Evolutionary conservation across 2,329 filamentous ascomycete species (phyloP).

Genomic region (Epichloe elymi): DNA sequence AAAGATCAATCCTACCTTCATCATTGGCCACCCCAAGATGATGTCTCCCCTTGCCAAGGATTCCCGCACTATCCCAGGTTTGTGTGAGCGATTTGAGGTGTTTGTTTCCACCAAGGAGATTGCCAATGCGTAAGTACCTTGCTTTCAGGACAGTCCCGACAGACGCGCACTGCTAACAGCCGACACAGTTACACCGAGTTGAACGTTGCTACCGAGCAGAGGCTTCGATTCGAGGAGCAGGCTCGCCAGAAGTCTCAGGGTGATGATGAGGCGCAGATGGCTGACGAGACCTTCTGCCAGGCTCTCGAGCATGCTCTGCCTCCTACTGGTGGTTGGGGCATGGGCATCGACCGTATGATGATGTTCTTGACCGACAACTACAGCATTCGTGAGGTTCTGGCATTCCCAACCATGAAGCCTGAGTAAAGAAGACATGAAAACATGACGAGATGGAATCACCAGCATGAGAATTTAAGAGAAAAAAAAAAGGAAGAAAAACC

Average conservation of each 20-base stretch:
- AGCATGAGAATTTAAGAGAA: neutral
- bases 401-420: constrained; percentile 95
- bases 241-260: constrained; percentile 90
- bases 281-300: constrained; percentile 91
- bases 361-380: constrained; percentile 94
- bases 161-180: neutral
- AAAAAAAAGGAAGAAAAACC: neutral
- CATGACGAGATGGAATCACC: neutral
- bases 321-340: constrained; percentile 90
- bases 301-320: constrained; percentile 83
- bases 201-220: constrained; percentile 84
- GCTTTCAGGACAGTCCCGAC: too few relatives aligned
- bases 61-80: constrained; percentile 65
- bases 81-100: constrained; percentile 94
- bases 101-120: constrained; percentile 76
- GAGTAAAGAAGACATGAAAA: neutral
- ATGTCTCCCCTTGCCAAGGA: constrained; percentile 95
- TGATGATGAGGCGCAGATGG: constrained; percentile 89
- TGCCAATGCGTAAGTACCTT: constrained; percentile 52
- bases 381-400: constrained; percentile 87
- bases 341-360: constrained; percentile 86
- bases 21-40: constrained; percentile 48
- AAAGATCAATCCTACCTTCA: constrained; percentile 59
- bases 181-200: constrained; percentile 67
- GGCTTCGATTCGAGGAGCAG: constrained; percentile 77